Evolutionary conservation across 495 filamentous ascomycete species (phyloP).

Genomic region (Penicillium verhagenii): DNA sequence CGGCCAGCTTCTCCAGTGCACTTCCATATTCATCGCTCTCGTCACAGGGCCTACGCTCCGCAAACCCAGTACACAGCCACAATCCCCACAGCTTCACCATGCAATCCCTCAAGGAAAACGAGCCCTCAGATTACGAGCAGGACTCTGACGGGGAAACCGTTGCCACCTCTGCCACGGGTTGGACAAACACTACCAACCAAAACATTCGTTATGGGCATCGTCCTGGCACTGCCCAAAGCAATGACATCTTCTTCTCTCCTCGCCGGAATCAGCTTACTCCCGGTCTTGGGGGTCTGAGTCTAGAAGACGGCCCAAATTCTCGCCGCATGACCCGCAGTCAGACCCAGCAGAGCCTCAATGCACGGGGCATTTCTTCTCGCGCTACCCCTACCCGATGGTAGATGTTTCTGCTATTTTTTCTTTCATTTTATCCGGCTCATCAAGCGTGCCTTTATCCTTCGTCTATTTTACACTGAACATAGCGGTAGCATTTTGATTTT

Average conservation of each 20-base stretch:
- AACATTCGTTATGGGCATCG: slow-evolving; percentile 40
- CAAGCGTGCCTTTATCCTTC: background rate
- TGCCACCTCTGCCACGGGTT: slow-evolving; percentile 35
- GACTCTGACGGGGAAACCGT: slow-evolving; percentile 47
- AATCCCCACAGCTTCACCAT: slow-evolving; percentile 39
- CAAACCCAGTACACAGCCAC: slow-evolving; percentile 16
- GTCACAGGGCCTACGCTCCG: slow-evolving; percentile 16
- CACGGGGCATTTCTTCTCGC: background rate
- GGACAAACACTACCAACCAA: slow-evolving; percentile 37
- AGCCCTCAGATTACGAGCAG: slow-evolving; percentile 40
- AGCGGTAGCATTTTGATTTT: background rate
- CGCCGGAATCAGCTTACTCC: slow-evolving; percentile 36
- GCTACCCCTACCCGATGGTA: background rate
- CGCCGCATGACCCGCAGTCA: slow-evolving; percentile 45
- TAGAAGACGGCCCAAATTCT: slow-evolving; percentile 37
- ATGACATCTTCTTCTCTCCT: slow-evolving; percentile 27
- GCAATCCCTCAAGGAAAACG: slow-evolving; percentile 33
- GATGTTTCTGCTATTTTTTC: background rate
- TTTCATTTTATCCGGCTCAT: background rate
- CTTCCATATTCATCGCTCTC: slow-evolving; percentile 25
- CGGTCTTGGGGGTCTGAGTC: slow-evolving; percentile 40
- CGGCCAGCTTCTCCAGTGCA: slow-evolving; percentile 33
- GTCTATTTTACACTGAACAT: background rate
- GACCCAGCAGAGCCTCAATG: slow-evolving; percentile 20
- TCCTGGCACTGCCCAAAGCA: slow-evolving; percentile 11